These are phyloP conservation scores for Sicyos baderoa DNA, from an alignment of 306 rosid species.

Conservation along the genomic window DNA sequence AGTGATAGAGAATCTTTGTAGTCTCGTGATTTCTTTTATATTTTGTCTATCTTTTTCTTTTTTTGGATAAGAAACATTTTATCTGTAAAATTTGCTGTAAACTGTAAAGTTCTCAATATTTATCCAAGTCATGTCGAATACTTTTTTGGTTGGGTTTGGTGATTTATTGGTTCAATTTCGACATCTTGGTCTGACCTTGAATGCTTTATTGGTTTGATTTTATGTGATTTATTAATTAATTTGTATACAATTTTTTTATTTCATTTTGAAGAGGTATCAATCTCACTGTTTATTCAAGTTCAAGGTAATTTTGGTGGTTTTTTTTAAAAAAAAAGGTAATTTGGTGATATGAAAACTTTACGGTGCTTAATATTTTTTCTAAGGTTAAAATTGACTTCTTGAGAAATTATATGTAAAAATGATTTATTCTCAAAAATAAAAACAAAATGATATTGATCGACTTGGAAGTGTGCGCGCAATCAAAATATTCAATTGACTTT, in stretches of 20 bases:
- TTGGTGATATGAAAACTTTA: background rate
- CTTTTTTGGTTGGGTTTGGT: background rate
- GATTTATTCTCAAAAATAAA: background rate
- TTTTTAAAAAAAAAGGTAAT: background rate
- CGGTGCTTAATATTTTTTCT: background rate
- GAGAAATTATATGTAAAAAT: background rate
- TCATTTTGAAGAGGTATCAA: background rate
- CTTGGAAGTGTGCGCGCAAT: background rate
- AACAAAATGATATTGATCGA: background rate
- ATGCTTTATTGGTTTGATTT: background rate
- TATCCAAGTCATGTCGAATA: background rate
- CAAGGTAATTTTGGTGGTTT: background rate
- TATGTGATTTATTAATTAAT: background rate
- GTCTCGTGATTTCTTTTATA: background rate
- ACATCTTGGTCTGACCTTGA: background rate
- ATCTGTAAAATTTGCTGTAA: background rate
- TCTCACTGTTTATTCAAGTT: background rate
- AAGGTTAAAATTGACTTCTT: background rate
- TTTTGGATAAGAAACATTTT: too few relatives aligned
- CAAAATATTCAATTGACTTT: too few relatives aligned
- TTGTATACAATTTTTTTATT: background rate
- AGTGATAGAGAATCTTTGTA: background rate
- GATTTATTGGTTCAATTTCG: background rate
- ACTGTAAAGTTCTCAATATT: background rate
- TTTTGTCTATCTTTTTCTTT: background rate